Evolutionary conservation across 805 yeast species (phyloP).

Genomic region (Candida odintsovae): DNA sequence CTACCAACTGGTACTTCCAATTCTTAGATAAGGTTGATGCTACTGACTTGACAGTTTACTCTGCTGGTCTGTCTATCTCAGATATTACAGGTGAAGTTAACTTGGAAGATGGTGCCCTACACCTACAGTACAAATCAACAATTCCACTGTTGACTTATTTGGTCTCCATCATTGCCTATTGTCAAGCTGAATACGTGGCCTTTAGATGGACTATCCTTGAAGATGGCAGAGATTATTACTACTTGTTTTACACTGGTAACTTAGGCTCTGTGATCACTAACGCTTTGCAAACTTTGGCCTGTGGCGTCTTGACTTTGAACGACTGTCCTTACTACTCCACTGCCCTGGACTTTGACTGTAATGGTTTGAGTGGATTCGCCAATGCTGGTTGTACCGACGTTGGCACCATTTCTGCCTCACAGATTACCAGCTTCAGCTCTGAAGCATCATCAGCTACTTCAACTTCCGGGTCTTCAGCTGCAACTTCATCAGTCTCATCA

Average conservation of each 20-base stretch:
- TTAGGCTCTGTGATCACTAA: constrained; percentile 8
- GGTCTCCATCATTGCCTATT: neutral
- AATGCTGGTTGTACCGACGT: constrained; percentile 1
- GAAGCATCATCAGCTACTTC: neutral
- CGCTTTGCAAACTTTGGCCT: neutral
- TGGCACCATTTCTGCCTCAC: neutral
- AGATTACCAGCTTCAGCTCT: neutral
- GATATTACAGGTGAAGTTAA: constrained; percentile 11
- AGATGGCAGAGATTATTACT: constrained; percentile 2
- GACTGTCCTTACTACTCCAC: constrained; percentile 6
- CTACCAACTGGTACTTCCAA: constrained; percentile 8
- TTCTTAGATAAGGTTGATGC: constrained; percentile 6
- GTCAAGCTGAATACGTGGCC: constrained; percentile 1
- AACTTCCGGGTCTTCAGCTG: neutral
- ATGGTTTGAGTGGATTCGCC: neutral
- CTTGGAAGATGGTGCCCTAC: constrained; percentile 12
- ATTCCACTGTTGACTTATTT: constrained; percentile 1
- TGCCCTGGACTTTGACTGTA: constrained; percentile 9
- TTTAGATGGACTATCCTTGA: neutral
- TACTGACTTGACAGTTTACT: constrained; percentile 4
- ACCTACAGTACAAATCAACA: constrained; percentile 3
- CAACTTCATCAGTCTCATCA: neutral
- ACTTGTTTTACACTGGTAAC: constrained; percentile 16
- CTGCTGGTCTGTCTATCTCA: constrained; percentile 4
- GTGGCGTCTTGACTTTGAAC: constrained; percentile 5